Evolutionary conservation across 2,329 filamentous ascomycete genomes (phyloP), one percentile per base, ranked within the genome.

Genomic region (Colletotrichum chrysophilum): DNA sequence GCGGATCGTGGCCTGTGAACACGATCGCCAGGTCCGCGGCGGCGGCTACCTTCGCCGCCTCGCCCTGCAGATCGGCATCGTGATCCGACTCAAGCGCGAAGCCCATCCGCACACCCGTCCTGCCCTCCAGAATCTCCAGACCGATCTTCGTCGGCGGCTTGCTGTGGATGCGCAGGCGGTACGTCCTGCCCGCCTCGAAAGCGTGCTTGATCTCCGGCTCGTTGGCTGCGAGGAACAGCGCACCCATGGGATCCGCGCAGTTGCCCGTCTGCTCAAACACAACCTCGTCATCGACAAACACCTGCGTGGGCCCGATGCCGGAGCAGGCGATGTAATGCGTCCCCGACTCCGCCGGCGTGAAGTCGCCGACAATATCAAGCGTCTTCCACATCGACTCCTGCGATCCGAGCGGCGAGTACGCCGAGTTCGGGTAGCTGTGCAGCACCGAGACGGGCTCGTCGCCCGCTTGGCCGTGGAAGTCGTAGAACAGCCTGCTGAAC

Each of bases 1-100:
- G 80, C 6, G 82, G 87, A 78, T 93, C 93, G 32, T 94, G 87
- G 3, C 93, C 93, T 77, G 91, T 89, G 77, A 94, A 91, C 0
- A 93, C 91, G 7, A 95, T 88, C 78, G 96, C 89, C 3, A 85
- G 81, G 62, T 89, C 85, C 5, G 93, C 89, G 5, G 21, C 66
- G 43, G 74, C 67, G 26, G 55, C 74, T 7, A 83, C 79, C 0
- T 91, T 91, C 1, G 85, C 82, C 2, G 81, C 79, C 84, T 86
- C 85, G 2, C 83, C 87, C 16, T 81, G 80, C 76, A 93, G 89
- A 79, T 94, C 92, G 86, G 89, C 92, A 79, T 89, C 90, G 66
- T 83, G 80, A 18, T 82, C 82, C 1, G 78, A 78, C 21, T 79
- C 80, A 0, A 82, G 77, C 76, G 82, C 84, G 36, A 83, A 79